A percentile compares a stretch with the other conserved stretches of the same genome.
Evolutionary conservation across 148 eudicot genomes (phyloP).

Genomic region (Cornus kousa): DNA sequence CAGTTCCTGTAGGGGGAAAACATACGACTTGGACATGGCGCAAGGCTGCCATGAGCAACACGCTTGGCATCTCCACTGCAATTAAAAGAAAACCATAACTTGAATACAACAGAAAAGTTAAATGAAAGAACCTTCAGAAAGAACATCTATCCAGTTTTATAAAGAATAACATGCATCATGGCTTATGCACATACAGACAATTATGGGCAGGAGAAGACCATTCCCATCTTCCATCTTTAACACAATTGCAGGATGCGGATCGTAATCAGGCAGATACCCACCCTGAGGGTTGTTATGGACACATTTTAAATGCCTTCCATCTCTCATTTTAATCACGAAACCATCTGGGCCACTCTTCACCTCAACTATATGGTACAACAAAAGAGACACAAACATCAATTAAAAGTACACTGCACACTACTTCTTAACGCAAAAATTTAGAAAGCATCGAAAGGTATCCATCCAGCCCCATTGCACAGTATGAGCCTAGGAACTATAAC

Average conservation of each 20-base stretch:
- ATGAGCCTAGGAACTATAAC: neutral
- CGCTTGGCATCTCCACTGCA: conserved; percentile 96
- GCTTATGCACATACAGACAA: conserved; percentile 70
- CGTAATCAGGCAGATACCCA: conserved; percentile 82
- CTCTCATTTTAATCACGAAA: conserved; percentile 84
- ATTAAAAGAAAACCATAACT: conserved; percentile 12
- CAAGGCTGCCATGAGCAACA: conserved; percentile 83
- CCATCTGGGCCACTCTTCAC: conserved; percentile 86
- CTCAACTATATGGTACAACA: conserved; percentile 54
- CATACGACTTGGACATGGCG: conserved; percentile 85
- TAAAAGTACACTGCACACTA: neutral
- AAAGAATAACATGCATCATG: conserved; percentile 2
- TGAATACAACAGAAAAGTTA: neutral
- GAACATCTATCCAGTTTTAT: neutral
- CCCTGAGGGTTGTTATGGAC: conserved; percentile 80
- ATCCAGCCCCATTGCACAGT: neutral
- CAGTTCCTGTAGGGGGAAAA: conserved; percentile 6
- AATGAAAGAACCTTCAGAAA: neutral
- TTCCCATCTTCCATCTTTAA: conserved; percentile 98
- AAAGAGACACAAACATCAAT: conserved; percentile 7
- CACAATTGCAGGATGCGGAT: conserved; percentile 98
- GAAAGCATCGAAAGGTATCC: neutral
- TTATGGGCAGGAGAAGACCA: conserved; percentile 85
- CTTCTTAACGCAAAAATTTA: too few species aligned
- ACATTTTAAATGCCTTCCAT: conserved; percentile 77